Evolutionary conservation across 768 basidiomycete species (phyloP).

Genomic region (Pholiota molesta): DNA sequence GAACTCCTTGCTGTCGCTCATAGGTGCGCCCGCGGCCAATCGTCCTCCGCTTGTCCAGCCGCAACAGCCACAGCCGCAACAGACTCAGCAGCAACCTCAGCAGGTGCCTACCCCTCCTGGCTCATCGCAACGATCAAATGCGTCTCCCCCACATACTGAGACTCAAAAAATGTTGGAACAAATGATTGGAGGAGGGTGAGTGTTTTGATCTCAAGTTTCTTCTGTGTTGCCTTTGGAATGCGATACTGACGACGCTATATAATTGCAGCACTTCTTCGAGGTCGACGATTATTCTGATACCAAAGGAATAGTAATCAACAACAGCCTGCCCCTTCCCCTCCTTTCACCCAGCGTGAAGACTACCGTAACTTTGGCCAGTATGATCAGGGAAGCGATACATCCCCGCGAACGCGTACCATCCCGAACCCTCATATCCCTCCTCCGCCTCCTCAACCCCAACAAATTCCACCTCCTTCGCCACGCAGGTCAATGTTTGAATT

Average conservation of each 20-base stretch:
- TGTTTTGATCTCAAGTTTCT: neutral
- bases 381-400: slow-evolving; percentile 43
- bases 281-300: slow-evolving; percentile 52
- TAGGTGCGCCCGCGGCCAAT: slow-evolving; percentile 40
- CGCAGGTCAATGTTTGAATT: slow-evolving; percentile 88
- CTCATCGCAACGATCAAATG: slow-evolving; percentile 55
- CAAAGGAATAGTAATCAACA: slow-evolving; percentile 39
- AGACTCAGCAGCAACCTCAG: slow-evolving; percentile 31
- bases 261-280: slow-evolving; percentile 46
- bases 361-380: slow-evolving; percentile 45
- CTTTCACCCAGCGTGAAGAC: slow-evolving; percentile 53
- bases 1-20: slow-evolving; percentile 72
- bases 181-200: slow-evolving; percentile 65
- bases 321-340: slow-evolving; percentile 48
- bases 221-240: neutral
- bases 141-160: slow-evolving; percentile 63
- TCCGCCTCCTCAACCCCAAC: slow-evolving; percentile 29
- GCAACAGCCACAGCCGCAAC: slow-evolving; percentile 17
- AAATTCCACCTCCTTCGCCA: slow-evolving; percentile 60
- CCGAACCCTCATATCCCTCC: slow-evolving; percentile 28
- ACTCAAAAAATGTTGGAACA: slow-evolving; percentile 80
- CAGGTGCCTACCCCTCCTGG: slow-evolving; percentile 75
- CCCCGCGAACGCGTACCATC: slow-evolving; percentile 37
- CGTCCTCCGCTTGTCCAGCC: slow-evolving; percentile 29
- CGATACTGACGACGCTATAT: neutral